These are phyloP conservation scores for Theobroma cacao DNA, from an alignment of 345 rosid genomes.

Conservation along the genomic window DNA sequence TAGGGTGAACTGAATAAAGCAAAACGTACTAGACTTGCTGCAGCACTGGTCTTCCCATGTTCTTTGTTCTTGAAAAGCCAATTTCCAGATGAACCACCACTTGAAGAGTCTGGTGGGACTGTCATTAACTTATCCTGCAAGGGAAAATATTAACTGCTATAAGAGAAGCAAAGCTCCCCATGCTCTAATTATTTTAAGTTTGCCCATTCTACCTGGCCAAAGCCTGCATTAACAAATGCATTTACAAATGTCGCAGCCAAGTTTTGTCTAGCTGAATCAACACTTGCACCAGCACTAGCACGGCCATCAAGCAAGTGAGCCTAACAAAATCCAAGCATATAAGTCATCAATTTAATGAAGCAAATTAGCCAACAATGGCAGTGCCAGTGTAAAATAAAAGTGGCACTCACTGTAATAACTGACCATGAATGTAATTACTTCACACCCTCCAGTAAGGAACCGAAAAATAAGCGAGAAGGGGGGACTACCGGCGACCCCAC, in stretches of 20 bases:
- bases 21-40: constrained; percentile 81
- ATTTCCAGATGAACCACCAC: constrained; percentile 63
- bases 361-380: background rate
- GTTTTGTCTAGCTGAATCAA: constrained; percentile 93
- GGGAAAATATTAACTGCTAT: constrained; percentile 6
- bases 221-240: constrained; percentile 97
- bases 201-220: constrained; percentile 74
- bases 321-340: constrained; percentile 32
- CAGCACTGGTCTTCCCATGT: constrained; percentile 93
- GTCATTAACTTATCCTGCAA: constrained; percentile 93
- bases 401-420: background rate
- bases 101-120: constrained; percentile 63
- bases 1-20: background rate
- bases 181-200: constrained; percentile 8
- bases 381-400: background rate
- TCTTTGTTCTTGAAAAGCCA: constrained; percentile 98
- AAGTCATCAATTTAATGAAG: constrained; percentile 14
- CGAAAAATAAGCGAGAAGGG: background rate
- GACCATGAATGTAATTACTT: background rate
- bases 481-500: background rate
- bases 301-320: constrained; percentile 96
- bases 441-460: background rate
- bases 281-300: constrained; percentile 68
- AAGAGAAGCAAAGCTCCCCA: constrained; percentile 9
- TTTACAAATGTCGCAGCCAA: constrained; percentile 95